Conservation (phyloP, 495 filamentous ascomycete genomes). For the Haplographium delicatum region DNA sequence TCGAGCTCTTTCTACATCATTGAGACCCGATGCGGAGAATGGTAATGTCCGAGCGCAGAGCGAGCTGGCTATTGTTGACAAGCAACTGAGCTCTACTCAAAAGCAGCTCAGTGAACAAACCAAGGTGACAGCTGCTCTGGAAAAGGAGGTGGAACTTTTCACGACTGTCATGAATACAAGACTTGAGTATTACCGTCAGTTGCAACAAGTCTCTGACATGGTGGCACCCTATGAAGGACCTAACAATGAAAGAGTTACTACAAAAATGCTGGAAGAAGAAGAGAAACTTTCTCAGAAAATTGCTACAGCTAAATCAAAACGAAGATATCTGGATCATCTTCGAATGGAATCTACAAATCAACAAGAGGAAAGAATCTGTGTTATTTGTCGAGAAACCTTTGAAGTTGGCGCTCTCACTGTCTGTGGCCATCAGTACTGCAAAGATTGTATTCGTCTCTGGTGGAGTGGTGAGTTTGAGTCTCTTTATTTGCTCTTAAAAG, state of each 20-base stretch:
- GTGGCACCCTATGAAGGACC: conserved; percentile 61
- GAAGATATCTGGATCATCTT: conserved; percentile 61
- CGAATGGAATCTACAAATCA: conserved; percentile 43
- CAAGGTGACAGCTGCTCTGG: conserved; percentile 54
- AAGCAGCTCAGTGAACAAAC: conserved; percentile 56
- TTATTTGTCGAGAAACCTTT: conserved; percentile 73
- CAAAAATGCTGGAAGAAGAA: conserved; percentile 39
- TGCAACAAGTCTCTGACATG: conserved; percentile 83
- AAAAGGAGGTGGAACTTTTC: conserved; percentile 73
- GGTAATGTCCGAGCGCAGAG: conserved; percentile 57
- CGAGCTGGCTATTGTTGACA: conserved; percentile 54
- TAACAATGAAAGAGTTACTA: conserved; percentile 10
- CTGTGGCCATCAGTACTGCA: conserved; percentile 89
- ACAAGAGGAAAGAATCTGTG: conserved; percentile 59
- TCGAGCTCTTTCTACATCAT: conserved; percentile 52
- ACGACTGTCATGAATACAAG: conserved; percentile 73
- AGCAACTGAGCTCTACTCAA: conserved; percentile 51
- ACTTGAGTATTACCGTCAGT: conserved; percentile 80
- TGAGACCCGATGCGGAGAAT: conserved; percentile 55
- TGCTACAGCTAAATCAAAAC: conserved; percentile 57
- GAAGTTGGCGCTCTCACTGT: conserved; percentile 77
- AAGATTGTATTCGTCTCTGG: conserved; percentile 77
- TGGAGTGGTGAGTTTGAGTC: no score
- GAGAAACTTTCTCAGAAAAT: conserved; percentile 46
- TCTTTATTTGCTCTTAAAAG: neutral